These are phyloP conservation scores for Exophiala sideris DNA, from an alignment of 2,329 filamentous ascomycete genomes.

Conservation along the genomic window DNA sequence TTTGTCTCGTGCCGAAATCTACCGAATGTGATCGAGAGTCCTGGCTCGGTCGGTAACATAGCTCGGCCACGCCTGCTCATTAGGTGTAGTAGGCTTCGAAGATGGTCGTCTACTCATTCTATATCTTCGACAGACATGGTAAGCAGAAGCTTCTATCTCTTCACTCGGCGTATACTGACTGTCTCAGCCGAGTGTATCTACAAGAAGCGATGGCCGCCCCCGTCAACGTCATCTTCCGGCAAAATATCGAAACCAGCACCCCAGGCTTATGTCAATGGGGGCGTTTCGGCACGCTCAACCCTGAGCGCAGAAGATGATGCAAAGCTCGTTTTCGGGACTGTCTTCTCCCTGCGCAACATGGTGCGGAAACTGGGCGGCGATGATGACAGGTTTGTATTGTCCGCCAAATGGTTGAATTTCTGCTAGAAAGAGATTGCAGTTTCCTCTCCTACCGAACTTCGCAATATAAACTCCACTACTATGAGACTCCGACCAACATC, in stretches of 20 bases:
- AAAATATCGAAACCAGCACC: constrained; percentile 51
- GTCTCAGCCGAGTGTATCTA: constrained; percentile 91
- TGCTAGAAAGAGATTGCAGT: constrained; percentile 43
- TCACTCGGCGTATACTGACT: constrained; percentile 5
- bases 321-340: constrained; percentile 94
- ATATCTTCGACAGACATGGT: constrained; percentile 99
- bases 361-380: constrained; percentile 89
- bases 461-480: constrained; percentile 98
- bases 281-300: constrained; percentile 37
- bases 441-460: constrained; percentile 92
- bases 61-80: neutral
- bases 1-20: too few relatives aligned
- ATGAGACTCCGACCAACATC: constrained; percentile 92
- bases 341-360: constrained; percentile 97
- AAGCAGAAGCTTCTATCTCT: constrained; percentile 33
- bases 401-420: neutral
- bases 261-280: constrained; percentile 44
- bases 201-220: constrained; percentile 75
- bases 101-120: constrained; percentile 97
- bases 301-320: constrained; percentile 73
- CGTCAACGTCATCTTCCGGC: constrained; percentile 45
- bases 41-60: neutral
- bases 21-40: neutral
- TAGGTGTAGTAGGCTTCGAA: constrained; percentile 28
- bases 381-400: constrained; percentile 63